Base-by-base conservation (phyloP, 257 asterid species). In the Solanum neorickii region DNA sequence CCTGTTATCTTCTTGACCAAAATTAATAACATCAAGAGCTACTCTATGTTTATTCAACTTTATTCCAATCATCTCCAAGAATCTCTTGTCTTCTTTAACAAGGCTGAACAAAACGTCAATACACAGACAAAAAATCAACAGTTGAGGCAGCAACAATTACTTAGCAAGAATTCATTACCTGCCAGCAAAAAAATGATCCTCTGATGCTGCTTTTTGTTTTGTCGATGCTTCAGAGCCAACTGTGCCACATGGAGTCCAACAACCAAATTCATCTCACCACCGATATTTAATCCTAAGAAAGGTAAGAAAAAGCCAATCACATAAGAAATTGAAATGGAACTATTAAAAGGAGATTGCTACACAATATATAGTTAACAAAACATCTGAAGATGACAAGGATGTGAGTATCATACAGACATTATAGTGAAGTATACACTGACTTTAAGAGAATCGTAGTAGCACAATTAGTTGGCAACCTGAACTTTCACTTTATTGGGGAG, bases 201-300 rank as follows among this genome's bases (percentile, higher is more conserved):
- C 74, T 95, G 99, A 49, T 96, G 97, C 72, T 97, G 99, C 93
- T 94, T 95, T 94, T 97, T 96, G 91, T 96, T 97, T 88, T 95
- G 99, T 60, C 98, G 96, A 92, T 96, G 99, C 94, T 97, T 97
- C 83, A 97, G 95, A 86, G 98, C 98, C 93, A 96, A 88, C 93
- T 96, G 98, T 9, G 99, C 99, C 87, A 97, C 98, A 92, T 97
- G 99, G 91, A 97, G 94, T 86, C 96, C 99, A 86, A 98, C 95
- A n/a, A 98, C 95, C 92, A 97, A 92, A 89, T 94, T 96, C 95
- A 92, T 92, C 90, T 96, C 99, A 83, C 98, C 99, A 7, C 99
- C 98, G 31, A 96, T 89, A 89, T 95, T 98, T 87, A 97, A 77
- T 74, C 98, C 99, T 97, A 88, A 35, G 91, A 66, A 12, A 72